Percentiles rank a stretch among this genome's conserved stretches.
Evolutionary conservation across 768 basidiomycete genomes (phyloP).

Genomic region (Amanita inopinata): DNA sequence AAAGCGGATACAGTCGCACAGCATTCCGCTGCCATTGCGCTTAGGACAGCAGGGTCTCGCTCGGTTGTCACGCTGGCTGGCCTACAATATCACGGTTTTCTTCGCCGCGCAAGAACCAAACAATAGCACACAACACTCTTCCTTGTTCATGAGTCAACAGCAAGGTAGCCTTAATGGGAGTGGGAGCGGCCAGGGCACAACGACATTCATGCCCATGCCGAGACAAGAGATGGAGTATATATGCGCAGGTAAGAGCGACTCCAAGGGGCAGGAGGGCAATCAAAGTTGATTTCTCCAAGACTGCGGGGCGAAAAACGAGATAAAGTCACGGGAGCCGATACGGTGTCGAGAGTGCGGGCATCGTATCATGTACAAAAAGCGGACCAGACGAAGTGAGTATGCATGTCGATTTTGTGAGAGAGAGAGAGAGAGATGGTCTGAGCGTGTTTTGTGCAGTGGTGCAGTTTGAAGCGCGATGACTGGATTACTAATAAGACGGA

Average conservation of each 20-base stretch:
- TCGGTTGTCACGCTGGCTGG: no score
- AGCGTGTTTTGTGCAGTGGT: no score
- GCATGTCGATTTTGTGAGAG: not conserved
- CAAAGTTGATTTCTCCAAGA: slow-evolving; percentile 39
- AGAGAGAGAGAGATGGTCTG: not conserved
- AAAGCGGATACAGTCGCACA: no score
- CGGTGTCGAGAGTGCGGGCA: slow-evolving; percentile 96
- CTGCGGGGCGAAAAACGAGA: slow-evolving; percentile 88
- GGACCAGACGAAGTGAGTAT: slow-evolving; percentile 82
- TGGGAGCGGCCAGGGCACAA: slow-evolving; percentile 15
- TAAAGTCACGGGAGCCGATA: slow-evolving; percentile 85
- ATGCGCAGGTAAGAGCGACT: slow-evolving; percentile 56
- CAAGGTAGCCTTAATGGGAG: slow-evolving; percentile 15
- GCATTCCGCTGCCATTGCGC: no score
- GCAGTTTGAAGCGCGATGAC: slow-evolving; percentile 75
- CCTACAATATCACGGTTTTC: no score
- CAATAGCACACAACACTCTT: slow-evolving; percentile 13
- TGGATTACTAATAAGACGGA: not conserved
- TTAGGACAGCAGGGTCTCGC: no score
- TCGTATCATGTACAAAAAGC: slow-evolving; percentile 97
- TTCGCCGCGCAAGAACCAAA: slow-evolving; percentile 13
- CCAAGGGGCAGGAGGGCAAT: not conserved
- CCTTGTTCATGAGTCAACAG: slow-evolving; percentile 30
- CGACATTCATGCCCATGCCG: slow-evolving; percentile 27
- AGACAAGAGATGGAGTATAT: slow-evolving; percentile 74